Conservation (phyloP, 768 basidiomycete genomes). For the Hypholoma sublateritium region DNA sequence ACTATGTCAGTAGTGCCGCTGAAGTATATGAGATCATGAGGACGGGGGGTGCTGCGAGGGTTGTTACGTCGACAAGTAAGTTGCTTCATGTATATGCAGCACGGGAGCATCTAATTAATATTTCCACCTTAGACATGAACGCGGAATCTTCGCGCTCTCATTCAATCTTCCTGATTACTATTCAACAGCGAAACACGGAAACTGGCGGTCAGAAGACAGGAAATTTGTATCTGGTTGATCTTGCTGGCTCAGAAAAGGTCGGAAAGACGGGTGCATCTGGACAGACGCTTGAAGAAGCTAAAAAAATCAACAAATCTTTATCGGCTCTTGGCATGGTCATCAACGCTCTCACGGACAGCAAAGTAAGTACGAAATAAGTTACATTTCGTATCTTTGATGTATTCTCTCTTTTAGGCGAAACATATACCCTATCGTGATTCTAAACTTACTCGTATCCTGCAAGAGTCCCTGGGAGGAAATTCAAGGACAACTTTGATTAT, state of each 20-base stretch:
- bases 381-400: not conserved
- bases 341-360: conserved; percentile 94
- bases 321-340: conserved; percentile 99
- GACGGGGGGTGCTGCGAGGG: conserved; percentile 87
- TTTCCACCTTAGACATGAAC: conserved; percentile 82
- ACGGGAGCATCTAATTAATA: conserved; percentile 1
- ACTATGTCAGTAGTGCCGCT: conserved; percentile 92
- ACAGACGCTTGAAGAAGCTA: conserved; percentile 98
- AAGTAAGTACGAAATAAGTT: conserved; percentile 47
- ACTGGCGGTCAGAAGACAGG: conserved; percentile 95
- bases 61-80: conserved; percentile 93
- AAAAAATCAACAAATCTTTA: conserved; percentile 99
- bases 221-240: conserved; percentile 95
- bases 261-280: conserved; percentile 99
- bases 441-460: conserved; percentile 96
- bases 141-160: conserved; percentile 98
- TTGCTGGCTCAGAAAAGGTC: conserved; percentile 98
- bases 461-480: conserved; percentile 97
- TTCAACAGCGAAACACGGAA: conserved; percentile 95
- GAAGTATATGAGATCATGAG: conserved; percentile 99
- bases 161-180: conserved; percentile 97
- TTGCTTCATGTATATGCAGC: conserved; percentile 14
- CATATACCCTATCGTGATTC: conserved; percentile 99
- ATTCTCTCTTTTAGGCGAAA: conserved; percentile 60
- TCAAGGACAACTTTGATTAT: conserved; percentile 97